A percentile compares a stretch with the other conserved stretches of the same genome.
Conservation (phyloP, 305 asterid species). For the Solanum chacoense region DNA sequence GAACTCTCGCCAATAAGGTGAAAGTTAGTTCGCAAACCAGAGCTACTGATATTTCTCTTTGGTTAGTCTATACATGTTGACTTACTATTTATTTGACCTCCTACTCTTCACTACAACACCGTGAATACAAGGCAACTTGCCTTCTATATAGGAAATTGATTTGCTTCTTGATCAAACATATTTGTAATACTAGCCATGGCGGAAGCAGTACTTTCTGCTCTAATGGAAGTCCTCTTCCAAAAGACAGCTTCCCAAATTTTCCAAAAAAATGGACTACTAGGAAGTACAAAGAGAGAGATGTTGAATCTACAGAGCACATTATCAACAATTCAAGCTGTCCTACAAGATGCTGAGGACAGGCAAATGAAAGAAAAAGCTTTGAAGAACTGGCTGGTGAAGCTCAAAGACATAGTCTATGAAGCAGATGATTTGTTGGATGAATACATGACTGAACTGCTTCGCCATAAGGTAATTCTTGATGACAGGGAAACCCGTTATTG, state of each 20-base stretch:
- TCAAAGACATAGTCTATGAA: conserved; percentile 1
- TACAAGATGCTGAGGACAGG: conserved; percentile 8
- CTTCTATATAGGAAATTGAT: too few relatives aligned
- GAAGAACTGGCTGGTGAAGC: background rate
- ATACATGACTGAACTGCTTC: background rate
- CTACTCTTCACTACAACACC: too few relatives aligned
- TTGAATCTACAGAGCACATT: background rate
- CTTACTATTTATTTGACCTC: too few relatives aligned
- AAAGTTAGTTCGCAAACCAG: too few relatives aligned
- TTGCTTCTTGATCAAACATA: background rate
- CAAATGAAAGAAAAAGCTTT: conserved; percentile 1
- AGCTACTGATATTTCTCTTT: too few relatives aligned
- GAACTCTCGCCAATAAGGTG: too few relatives aligned
- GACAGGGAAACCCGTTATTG: background rate
- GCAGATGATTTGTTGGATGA: conserved; percentile 12
- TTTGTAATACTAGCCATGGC: background rate
- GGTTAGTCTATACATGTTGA: too few relatives aligned
- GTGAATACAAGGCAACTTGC: too few relatives aligned
- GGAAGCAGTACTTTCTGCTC: background rate
- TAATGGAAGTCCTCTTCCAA: background rate
- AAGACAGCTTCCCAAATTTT: background rate
- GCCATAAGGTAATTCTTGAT: background rate
- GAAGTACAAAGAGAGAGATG: background rate
- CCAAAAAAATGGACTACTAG: background rate
- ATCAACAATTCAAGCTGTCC: conserved; percentile 2